Percentiles rank a stretch among this genome's conserved stretches.
phyloP scores from a whole-genome alignment of 208 protist species.

The Porcisia hertigi region DNA sequence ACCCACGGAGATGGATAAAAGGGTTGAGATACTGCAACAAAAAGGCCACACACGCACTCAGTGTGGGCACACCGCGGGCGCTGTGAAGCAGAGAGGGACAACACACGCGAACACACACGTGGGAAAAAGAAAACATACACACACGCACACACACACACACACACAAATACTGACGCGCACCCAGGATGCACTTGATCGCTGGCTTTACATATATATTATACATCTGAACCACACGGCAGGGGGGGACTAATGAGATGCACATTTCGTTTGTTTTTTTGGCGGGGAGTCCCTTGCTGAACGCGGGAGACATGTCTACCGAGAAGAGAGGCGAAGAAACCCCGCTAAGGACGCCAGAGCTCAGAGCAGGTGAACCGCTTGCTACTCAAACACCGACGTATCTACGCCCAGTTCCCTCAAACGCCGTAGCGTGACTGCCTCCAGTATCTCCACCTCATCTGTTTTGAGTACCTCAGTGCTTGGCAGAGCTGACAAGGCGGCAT shows the following conservation, averaged over 20 bases:
- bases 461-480: conserved; percentile 46
- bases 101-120: neutral
- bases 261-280: too few species aligned
- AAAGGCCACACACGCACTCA: neutral
- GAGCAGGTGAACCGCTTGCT: neutral
- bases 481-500: conserved; percentile 6
- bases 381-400: conserved; percentile 46
- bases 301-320: neutral
- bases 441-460: conserved; percentile 67
- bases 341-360: neutral
- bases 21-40: too few species aligned
- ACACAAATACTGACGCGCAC: neutral
- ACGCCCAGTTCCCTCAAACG: conserved; percentile 62
- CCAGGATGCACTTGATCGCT: neutral
- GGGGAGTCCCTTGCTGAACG: neutral
- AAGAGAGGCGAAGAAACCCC: neutral
- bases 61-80: neutral
- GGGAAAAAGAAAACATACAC: neutral
- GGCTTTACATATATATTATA: conserved; percentile 4
- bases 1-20: too few species aligned
- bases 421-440: conserved; percentile 66
- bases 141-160: neutral
- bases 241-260: too few species aligned
- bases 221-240: neutral
- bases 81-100: neutral